Evolutionary conservation across 352 stramenopile genomes (phyloP).

Genomic region (Globisporangium rhizosaccharum): DNA sequence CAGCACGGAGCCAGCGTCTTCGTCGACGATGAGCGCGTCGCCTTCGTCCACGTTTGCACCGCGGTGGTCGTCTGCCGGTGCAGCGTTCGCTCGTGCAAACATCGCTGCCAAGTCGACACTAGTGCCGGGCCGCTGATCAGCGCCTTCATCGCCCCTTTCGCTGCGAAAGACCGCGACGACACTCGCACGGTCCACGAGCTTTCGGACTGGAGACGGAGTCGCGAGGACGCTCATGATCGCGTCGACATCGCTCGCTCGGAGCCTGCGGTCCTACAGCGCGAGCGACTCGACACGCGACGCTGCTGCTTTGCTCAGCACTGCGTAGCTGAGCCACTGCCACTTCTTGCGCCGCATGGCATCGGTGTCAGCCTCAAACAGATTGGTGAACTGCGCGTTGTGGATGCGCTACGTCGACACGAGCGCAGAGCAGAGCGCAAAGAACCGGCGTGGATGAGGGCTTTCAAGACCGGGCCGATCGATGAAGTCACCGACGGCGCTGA

Average conservation of each 20-base stretch:
- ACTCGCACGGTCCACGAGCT: not conserved
- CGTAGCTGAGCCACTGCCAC: slow-evolving; percentile 5
- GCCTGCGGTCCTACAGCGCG: not conserved
- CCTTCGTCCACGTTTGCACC: not conserved
- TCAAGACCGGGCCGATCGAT: not conserved
- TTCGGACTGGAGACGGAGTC: not conserved
- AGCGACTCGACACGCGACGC: slow-evolving; percentile 1
- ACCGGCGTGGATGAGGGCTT: not conserved
- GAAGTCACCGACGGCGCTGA: not conserved
- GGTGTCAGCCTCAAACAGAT: not conserved
- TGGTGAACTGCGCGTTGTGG: not conserved
- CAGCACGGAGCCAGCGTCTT: not conserved
- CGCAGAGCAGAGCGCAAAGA: slow-evolving; percentile 1
- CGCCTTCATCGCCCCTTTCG: not conserved
- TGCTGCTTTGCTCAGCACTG: not conserved
- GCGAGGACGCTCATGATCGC: slow-evolving; percentile 2
- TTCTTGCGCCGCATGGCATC: not conserved
- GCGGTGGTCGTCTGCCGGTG: not conserved
- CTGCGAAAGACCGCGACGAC: not conserved
- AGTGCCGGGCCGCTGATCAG: not conserved
- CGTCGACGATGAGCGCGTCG: not conserved
- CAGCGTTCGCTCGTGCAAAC: not conserved
- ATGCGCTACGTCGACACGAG: not conserved
- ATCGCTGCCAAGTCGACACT: not conserved
- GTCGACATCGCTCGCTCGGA: not conserved